Conservation (phyloP, 2,329 filamentous ascomycete genomes). For the Calonectria multiphialidica region DNA sequence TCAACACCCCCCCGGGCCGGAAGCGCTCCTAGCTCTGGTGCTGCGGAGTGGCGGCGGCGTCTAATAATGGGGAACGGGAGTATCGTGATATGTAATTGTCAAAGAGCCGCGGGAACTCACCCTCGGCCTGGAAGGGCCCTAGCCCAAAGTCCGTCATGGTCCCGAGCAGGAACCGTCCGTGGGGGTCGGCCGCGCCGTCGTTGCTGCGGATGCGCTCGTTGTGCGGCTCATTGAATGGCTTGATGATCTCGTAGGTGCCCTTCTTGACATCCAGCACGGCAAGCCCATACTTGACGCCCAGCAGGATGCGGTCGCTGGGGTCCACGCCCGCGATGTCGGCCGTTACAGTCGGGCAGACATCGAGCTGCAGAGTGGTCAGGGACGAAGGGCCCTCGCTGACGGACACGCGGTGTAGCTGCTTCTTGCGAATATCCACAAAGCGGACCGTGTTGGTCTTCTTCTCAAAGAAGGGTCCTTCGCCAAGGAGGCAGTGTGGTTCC, state of each 20-base stretch:
- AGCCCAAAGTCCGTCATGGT: conserved; percentile 82
- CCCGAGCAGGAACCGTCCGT: conserved; percentile 87
- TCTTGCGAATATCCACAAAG: conserved; percentile 86
- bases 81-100: background rate
- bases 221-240: conserved; percentile 56
- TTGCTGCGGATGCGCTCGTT: conserved; percentile 76
- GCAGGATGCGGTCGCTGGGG: conserved; percentile 73
- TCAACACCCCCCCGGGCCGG: background rate
- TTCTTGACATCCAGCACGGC: conserved; percentile 79
- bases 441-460: conserved; percentile 73
- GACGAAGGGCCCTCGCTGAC: conserved; percentile 73
- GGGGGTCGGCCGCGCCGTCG: conserved; percentile 84
- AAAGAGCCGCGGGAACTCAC: conserved; percentile 47
- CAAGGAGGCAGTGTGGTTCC: conserved; percentile 72
- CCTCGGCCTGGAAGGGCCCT: conserved; percentile 71
- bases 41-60: background rate
- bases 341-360: conserved; percentile 73
- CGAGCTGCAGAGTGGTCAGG: conserved; percentile 69
- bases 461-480: conserved; percentile 83
- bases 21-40: background rate
- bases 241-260: conserved; percentile 66
- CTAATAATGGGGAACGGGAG: conserved; percentile 27
- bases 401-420: conserved; percentile 79
- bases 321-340: conserved; percentile 80
- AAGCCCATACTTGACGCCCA: conserved; percentile 85